These are phyloP conservation scores for Coemansia umbellata DNA, from an alignment of 192 early-diverging fungal species.

Conservation along the genomic window DNA sequence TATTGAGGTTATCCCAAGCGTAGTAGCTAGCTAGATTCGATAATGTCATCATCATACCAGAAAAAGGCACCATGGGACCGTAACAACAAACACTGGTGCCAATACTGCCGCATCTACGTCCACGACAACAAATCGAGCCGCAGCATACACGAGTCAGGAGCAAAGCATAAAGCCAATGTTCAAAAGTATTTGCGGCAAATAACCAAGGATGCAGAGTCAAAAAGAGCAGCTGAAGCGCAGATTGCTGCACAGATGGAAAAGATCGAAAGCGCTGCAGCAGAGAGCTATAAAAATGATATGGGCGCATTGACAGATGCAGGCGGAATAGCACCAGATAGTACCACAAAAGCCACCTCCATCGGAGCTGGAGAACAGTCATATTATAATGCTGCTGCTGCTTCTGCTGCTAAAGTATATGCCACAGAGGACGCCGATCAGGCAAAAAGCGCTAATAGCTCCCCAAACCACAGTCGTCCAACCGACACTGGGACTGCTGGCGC, in stretches of 20 bases:
- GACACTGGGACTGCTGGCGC: constrained; percentile 32
- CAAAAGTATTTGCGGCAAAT: constrained; percentile 69
- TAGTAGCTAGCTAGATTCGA: no score
- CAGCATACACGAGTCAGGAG: constrained; percentile 68
- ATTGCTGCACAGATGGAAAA: constrained; percentile 60
- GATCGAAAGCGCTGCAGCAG: constrained; percentile 57
- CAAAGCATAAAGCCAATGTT: constrained; percentile 81
- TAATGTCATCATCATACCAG: constrained; percentile 19
- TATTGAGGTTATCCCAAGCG: no score
- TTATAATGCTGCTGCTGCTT: no score
- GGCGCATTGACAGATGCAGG: neutral
- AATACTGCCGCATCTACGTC: constrained; percentile 79
- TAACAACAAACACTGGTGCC: constrained; percentile 78
- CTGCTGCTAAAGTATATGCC: no score
- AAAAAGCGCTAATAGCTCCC: no score
- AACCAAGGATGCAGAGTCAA: constrained; percentile 54
- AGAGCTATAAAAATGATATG: constrained; percentile 25
- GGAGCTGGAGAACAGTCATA: no score
- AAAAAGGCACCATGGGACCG: constrained; percentile 45
- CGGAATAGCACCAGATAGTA: no score
- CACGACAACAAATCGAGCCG: constrained; percentile 76
- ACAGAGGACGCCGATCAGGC: no score
- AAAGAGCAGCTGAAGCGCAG: constrained; percentile 54
- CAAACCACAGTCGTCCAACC: constrained; percentile 10
- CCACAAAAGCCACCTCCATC: no score